Evolutionary conservation across 2,329 filamentous ascomycete species (phyloP).

Genomic region (Cercospora sojina): DNA sequence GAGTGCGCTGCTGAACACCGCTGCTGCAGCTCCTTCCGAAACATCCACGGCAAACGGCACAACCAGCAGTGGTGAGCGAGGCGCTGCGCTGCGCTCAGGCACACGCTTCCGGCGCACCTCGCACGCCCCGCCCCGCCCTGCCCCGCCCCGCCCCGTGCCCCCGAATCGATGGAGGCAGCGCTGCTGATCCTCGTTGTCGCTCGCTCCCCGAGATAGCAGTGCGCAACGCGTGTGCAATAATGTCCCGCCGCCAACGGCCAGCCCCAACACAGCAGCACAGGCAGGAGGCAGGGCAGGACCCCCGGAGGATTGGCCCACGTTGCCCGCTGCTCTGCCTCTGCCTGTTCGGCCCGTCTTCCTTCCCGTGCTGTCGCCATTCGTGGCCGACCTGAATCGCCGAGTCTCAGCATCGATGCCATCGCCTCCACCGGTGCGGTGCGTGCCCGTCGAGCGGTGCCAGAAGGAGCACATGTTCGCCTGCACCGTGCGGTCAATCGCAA

Average conservation of each 20-base stretch:
- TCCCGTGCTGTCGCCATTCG: neutral
- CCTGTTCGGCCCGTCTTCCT: neutral
- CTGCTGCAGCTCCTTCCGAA: neutral
- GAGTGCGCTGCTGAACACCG: neutral
- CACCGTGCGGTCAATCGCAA: neutral
- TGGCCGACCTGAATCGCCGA: neutral
- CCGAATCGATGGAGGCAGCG: neutral
- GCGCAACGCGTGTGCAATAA: neutral
- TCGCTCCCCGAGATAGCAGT: too few relatives aligned
- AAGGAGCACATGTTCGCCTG: neutral
- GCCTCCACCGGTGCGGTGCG: neutral
- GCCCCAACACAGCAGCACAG: neutral
- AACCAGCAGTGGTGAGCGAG: neutral
- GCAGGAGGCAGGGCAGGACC: neutral
- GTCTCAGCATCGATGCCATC: neutral
- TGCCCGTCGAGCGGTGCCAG: neutral
- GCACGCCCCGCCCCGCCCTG: too few relatives aligned
- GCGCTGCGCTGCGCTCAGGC: neutral
- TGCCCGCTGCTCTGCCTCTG: neutral
- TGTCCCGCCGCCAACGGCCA: neutral
- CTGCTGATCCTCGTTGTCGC: neutral
- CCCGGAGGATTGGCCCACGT: neutral
- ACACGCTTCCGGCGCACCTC: neutral
- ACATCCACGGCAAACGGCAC: neutral
- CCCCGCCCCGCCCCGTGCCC: neutral